A percentile compares a stretch with the other conserved stretches of the same genome.
Conservation (phyloP, 2,329 filamentous ascomycete species). For the Alternaria panax region DNA sequence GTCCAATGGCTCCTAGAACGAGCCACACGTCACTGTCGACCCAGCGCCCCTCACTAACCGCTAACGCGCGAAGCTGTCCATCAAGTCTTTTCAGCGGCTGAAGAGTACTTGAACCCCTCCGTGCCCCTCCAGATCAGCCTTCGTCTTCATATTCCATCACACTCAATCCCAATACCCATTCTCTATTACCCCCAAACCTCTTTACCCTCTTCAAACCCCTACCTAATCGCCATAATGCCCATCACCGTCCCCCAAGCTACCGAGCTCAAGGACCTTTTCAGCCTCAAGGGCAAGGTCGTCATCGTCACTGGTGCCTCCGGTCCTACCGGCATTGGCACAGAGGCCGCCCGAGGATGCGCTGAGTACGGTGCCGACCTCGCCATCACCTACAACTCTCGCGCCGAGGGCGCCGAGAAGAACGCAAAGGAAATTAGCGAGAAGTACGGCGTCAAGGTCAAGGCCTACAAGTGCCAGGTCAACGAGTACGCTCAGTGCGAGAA, state of each 20-base stretch:
- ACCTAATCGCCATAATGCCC: constrained; percentile 52
- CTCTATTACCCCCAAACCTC: background rate
- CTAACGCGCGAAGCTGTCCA: constrained; percentile 30
- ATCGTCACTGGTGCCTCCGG: constrained; percentile 63
- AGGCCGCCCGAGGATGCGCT: constrained; percentile 69
- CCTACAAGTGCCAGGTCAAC: constrained; percentile 70
- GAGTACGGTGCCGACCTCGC: constrained; percentile 70
- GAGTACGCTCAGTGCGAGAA: constrained; percentile 64
- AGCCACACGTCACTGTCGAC: constrained; percentile 39
- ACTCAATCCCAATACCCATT: constrained; percentile 16
- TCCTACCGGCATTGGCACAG: constrained; percentile 72
- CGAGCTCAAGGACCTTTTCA: constrained; percentile 64
- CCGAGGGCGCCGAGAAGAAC: constrained; percentile 70
- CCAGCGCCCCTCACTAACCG: constrained; percentile 39
- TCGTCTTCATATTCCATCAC: constrained; percentile 18
- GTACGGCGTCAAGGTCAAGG: constrained; percentile 71
- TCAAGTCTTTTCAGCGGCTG: constrained; percentile 26
- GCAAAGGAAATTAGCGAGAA: constrained; percentile 66
- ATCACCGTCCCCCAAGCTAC: constrained; percentile 62
- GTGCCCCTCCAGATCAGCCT: constrained; percentile 21
- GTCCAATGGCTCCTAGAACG: constrained; percentile 18
- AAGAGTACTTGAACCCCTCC: constrained; percentile 47
- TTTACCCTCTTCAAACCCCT: background rate
- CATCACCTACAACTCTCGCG: constrained; percentile 71
- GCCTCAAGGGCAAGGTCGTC: constrained; percentile 62